Percentiles rank a stretch among this genome's conserved stretches.
phyloP scores from a whole-genome alignment of 2,329 filamentous ascomycete species.

The Pestalotiopsis sp. region DNA sequence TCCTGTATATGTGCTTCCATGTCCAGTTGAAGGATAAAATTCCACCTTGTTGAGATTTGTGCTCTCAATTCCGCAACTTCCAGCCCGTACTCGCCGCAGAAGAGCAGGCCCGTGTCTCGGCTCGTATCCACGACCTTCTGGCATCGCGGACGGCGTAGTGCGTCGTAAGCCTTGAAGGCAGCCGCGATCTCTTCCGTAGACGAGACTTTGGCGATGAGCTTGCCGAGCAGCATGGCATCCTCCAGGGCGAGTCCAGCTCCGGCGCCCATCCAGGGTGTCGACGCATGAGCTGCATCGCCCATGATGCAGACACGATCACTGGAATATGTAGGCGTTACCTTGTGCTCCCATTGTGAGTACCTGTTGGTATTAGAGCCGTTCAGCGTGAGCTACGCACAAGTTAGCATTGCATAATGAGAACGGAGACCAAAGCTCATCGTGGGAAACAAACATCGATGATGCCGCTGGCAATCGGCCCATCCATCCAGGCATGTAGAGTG shows the following conservation, averaged over 20 bases:
- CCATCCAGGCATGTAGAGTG: neutral
- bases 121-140: neutral
- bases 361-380: neutral
- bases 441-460: neutral
- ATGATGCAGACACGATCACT: neutral
- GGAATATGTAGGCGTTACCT: neutral
- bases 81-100: neutral
- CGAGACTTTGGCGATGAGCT: neutral
- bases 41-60: neutral
- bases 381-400: neutral
- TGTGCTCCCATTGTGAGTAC: neutral
- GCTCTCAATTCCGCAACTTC: neutral
- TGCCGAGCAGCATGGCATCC: neutral
- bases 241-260: neutral
- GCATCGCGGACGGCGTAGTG: neutral
- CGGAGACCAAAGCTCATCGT: neutral
- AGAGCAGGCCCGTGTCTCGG: neutral
- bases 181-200: neutral
- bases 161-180: neutral
- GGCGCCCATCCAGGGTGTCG: neutral
- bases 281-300: neutral
- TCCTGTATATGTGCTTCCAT: neutral
- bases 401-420: neutral
- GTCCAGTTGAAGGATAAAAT: neutral
- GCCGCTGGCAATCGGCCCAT: neutral